Conservation (phyloP, 78 protist genomes). For the Dictyostelium firmibasis region DNA sequence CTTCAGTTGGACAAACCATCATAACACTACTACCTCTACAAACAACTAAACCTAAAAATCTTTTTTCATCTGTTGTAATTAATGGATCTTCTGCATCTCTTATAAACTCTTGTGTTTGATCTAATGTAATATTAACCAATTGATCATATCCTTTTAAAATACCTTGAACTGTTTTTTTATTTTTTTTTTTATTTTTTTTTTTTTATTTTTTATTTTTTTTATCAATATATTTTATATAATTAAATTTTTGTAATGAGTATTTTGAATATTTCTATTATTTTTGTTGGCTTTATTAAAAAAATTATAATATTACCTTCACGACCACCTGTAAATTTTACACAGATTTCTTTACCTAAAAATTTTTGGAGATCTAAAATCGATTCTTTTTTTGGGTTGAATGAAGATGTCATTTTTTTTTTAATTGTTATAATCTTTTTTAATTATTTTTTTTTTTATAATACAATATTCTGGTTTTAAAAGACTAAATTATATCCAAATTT, state of each 20-base stretch:
- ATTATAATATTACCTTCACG: conserved; percentile 69
- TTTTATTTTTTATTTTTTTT: background rate
- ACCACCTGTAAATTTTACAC: conserved; percentile 87
- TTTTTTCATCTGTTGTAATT: conserved; percentile 67
- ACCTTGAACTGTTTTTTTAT: conserved; percentile 73
- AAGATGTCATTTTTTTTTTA: background rate
- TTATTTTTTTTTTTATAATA: background rate
- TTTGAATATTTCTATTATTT: background rate
- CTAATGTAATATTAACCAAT: conserved; percentile 77
- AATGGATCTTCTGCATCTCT: conserved; percentile 84
- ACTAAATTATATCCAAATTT: too few species aligned
- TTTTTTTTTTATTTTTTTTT: background rate
- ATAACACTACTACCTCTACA: conserved; percentile 87
- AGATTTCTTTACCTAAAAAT: conserved; percentile 78
- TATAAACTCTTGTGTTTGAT: conserved; percentile 58
- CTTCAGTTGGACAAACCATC: conserved; percentile 87
- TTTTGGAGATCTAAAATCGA: conserved; percentile 80
- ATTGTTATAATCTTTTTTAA: background rate
- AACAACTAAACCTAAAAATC: conserved; percentile 85
- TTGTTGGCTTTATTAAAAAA: background rate
- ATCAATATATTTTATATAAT: background rate
- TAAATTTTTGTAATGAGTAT: too few species aligned
- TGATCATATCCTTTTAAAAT: conserved; percentile 86
- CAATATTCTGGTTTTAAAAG: too few species aligned
- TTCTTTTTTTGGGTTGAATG: conserved; percentile 70